A percentile compares a stretch with the other conserved stretches of the same genome.
Conservation (phyloP, 768 basidiomycete species). For the Boletus tylopilopsis region DNA sequence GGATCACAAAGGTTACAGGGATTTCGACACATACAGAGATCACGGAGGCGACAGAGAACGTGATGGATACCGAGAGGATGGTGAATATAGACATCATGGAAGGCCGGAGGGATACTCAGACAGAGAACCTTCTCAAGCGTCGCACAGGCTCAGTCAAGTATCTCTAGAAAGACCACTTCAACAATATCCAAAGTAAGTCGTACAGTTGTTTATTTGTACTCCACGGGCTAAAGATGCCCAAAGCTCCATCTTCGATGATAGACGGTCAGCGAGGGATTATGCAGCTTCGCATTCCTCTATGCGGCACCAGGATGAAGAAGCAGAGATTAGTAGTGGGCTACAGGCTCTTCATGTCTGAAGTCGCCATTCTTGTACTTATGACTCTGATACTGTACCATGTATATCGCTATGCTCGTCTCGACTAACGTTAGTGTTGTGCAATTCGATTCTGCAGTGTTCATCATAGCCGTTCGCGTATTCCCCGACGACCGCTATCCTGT, state of each 20-base stretch:
- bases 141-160: slow-evolving; percentile 25
- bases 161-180: slow-evolving; percentile 13
- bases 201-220: background rate
- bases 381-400: background rate
- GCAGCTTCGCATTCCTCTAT: slow-evolving; percentile 14
- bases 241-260: slow-evolving; percentile 25
- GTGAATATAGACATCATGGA: slow-evolving; percentile 10
- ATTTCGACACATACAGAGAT: slow-evolving; percentile 3
- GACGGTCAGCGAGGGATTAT: slow-evolving; percentile 22
- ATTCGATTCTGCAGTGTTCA: background rate
- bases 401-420: slow-evolving; percentile 2
- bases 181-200: slow-evolving; percentile 19
- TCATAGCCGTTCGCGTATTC: slow-evolving; percentile 3
- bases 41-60: slow-evolving; percentile 14
- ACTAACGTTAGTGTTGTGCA: slow-evolving; percentile 3
- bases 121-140: slow-evolving; percentile 25
- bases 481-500: background rate
- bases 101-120: slow-evolving; percentile 17
- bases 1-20: slow-evolving; percentile 3
- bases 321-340: slow-evolving; percentile 22
- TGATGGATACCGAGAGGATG: background rate
- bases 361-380: slow-evolving; percentile 1
- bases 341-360: slow-evolving; percentile 24
- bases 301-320: slow-evolving; percentile 17
- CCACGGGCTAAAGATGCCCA: slow-evolving; percentile 5